phyloP scores from a whole-genome alignment of 2,329 filamentous ascomycete species.

The Fusarium neocosmosporiellum region DNA sequence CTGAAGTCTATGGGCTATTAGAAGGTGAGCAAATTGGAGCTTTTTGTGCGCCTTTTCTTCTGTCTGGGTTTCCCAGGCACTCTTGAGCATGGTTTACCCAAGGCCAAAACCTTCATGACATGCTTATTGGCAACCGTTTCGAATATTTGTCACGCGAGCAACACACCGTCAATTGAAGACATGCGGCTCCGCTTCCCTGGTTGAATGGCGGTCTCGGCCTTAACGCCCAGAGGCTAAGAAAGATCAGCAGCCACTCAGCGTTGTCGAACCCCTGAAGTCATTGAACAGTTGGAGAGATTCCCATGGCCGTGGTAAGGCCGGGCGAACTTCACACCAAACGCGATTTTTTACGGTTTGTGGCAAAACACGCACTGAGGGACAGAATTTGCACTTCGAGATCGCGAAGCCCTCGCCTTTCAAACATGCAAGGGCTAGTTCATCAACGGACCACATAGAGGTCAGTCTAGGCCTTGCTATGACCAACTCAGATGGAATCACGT shows the following conservation, averaged over 20 bases:
- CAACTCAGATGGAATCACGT: neutral
- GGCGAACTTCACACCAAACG: slow-evolving; percentile 18
- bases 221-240: slow-evolving; percentile 25
- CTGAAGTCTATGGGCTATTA: neutral
- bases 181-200: slow-evolving; percentile 12
- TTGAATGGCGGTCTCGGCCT: slow-evolving; percentile 13
- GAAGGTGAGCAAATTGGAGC: neutral
- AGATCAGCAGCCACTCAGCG: slow-evolving; percentile 30
- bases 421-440: neutral
- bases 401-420: neutral
- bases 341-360: neutral
- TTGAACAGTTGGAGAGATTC: slow-evolving; percentile 19
- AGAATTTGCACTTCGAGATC: neutral
- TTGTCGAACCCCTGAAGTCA: slow-evolving; percentile 22
- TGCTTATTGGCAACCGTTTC: neutral
- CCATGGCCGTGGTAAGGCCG: slow-evolving; percentile 32
- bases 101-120: neutral
- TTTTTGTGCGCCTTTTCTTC: neutral
- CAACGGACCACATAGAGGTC: neutral
- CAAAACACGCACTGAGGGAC: neutral
- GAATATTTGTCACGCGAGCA: neutral
- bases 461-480: neutral
- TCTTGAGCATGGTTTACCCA: neutral
- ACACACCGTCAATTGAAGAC: neutral
- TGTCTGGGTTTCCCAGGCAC: neutral